Percentiles rank a stretch among this genome's conserved stretches.
These are phyloP conservation scores for Apophysomyces ossiformis DNA, from an alignment of 371 early-diverging fungal species.

Conservation along the genomic window DNA sequence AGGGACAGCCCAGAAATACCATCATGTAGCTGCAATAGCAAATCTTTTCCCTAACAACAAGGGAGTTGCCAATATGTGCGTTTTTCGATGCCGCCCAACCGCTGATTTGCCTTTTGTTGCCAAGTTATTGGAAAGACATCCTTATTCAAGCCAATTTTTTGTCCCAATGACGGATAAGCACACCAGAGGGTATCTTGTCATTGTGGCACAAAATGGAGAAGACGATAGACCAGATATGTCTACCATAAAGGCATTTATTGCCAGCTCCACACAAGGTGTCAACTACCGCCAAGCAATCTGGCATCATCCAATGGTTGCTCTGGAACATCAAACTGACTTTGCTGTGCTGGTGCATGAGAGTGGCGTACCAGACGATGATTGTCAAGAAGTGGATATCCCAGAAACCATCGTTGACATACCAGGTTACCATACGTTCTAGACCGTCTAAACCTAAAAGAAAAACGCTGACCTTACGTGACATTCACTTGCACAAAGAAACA, in stretches of 20 bases:
- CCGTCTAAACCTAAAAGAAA: no score
- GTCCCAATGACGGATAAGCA: constrained; percentile 74
- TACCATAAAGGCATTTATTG: constrained; percentile 79
- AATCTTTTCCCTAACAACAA: constrained; percentile 52
- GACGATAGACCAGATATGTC: constrained; percentile 70
- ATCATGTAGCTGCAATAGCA: constrained; percentile 61
- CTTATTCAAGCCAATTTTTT: constrained; percentile 87
- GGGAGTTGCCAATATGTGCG: constrained; percentile 69
- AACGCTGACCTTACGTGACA: no score
- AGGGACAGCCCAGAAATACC: constrained; percentile 75
- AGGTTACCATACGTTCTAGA: constrained; percentile 31
- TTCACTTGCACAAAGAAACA: no score
- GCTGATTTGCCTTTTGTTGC: constrained; percentile 58
- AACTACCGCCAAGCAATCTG: constrained; percentile 83
- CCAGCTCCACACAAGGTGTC: constrained; percentile 77
- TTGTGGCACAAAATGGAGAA: constrained; percentile 76
- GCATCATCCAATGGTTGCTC: constrained; percentile 91
- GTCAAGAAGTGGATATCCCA: constrained; percentile 55
- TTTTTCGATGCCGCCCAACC: constrained; percentile 69
- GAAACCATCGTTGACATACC: constrained; percentile 40
- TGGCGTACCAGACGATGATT: constrained; percentile 70
- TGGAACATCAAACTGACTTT: constrained; percentile 66
- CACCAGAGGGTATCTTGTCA: constrained; percentile 71
- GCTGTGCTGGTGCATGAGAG: constrained; percentile 74
- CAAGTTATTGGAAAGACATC: constrained; percentile 84